Percentiles rank a stretch among this genome's conserved stretches.
Evolutionary conservation across 768 basidiomycete species (phyloP).

Genomic region (Suillus weaverae): DNA sequence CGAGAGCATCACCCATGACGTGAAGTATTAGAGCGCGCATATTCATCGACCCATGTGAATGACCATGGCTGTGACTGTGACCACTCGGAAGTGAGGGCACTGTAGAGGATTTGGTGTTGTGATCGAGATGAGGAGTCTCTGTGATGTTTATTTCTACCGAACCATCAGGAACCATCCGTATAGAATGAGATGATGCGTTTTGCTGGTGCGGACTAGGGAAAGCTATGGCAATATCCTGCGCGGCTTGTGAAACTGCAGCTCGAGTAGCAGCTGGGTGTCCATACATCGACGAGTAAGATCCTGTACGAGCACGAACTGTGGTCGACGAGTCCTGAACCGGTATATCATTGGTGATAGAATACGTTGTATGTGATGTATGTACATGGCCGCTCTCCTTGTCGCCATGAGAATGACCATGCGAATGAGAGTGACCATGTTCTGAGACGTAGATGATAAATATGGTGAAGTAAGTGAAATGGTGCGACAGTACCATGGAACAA

Average conservation of each 20-base stretch:
- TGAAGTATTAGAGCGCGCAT: conserved; percentile 94
- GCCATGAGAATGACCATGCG: conserved; percentile 53
- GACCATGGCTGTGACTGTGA: conserved; percentile 31
- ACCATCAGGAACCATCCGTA: background rate
- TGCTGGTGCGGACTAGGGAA: conserved; percentile 11
- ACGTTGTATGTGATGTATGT: conserved; percentile 42
- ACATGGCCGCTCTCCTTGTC: conserved; percentile 38
- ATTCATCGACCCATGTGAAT: conserved; percentile 81
- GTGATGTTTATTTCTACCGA: background rate
- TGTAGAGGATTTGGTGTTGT: conserved; percentile 34
- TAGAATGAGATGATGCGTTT: conserved; percentile 20
- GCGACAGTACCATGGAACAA: conserved; percentile 81
- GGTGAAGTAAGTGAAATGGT: conserved; percentile 9
- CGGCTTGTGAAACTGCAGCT: conserved; percentile 75
- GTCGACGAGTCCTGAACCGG: conserved; percentile 19
- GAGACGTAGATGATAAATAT: conserved; percentile 14
- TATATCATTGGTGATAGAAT: conserved; percentile 31
- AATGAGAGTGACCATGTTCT: conserved; percentile 60
- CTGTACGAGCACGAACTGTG: conserved; percentile 35
- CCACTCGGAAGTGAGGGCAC: conserved; percentile 12
- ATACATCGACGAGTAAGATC: conserved; percentile 63
- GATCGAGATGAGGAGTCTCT: conserved; percentile 12
- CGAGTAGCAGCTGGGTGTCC: conserved; percentile 74
- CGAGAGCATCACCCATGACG: conserved; percentile 94
- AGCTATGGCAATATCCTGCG: conserved; percentile 65